Conservation (phyloP, 2,329 filamentous ascomycete genomes). For the Sporothrix globosa region DNA sequence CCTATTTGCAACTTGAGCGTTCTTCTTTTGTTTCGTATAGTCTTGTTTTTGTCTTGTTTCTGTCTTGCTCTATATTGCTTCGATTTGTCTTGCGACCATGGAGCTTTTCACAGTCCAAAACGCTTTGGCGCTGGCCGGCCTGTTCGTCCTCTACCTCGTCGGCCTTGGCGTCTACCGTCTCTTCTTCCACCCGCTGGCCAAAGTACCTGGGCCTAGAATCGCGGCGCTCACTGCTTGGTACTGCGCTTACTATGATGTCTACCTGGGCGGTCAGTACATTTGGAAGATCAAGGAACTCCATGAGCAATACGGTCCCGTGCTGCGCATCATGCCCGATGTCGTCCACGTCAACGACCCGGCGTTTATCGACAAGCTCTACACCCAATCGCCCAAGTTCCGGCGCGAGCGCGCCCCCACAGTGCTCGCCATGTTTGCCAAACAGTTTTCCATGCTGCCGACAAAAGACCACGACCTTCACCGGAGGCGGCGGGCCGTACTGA, state of each 20-base stretch:
- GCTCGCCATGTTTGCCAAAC: slow-evolving; percentile 5
- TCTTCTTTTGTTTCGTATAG: neutral
- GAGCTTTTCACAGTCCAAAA: neutral
- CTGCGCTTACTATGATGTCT: slow-evolving; percentile 16
- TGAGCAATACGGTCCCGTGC: slow-evolving; percentile 7
- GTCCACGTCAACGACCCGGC: slow-evolving; percentile 25
- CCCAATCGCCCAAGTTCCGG: slow-evolving; percentile 7
- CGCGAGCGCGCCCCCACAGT: slow-evolving; percentile 14
- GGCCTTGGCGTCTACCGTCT: slow-evolving; percentile 21
- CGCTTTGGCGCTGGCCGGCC: neutral
- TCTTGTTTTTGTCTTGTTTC: neutral
- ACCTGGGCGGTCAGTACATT: neutral
- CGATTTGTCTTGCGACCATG: neutral
- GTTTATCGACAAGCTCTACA: slow-evolving; percentile 17
- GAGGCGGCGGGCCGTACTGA: slow-evolving; percentile 10
- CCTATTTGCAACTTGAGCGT: neutral
- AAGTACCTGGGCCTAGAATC: neutral
- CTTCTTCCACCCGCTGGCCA: slow-evolving; percentile 10
- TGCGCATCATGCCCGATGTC: slow-evolving; percentile 23
- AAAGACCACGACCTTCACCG: slow-evolving; percentile 20
- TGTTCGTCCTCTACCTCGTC: slow-evolving; percentile 12
- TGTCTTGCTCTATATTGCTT: neutral
- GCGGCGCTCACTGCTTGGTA: slow-evolving; percentile 15
- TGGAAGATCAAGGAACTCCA: neutral
- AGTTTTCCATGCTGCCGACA: slow-evolving; percentile 17